These are phyloP conservation scores for Wilcoxina mikolae DNA, from an alignment of 495 filamentous ascomycete genomes.

Conservation along the genomic window DNA sequence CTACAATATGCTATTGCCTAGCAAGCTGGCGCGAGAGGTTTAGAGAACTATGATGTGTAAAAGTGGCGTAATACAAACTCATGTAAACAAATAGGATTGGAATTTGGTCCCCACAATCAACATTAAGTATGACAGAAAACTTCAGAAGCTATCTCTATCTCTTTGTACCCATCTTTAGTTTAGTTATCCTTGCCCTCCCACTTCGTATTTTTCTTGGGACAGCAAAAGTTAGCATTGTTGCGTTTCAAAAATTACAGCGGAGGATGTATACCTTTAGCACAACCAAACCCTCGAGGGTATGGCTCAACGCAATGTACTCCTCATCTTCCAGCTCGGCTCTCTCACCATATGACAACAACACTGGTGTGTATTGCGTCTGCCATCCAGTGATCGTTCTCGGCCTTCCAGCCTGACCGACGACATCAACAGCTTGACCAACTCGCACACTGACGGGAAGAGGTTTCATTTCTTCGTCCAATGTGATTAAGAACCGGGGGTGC, in stretches of 20 bases:
- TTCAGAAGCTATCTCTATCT: too few species aligned
- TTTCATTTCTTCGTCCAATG: constrained; percentile 84
- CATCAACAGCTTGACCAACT: constrained; percentile 94
- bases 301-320: constrained; percentile 81
- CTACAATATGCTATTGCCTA: too few species aligned
- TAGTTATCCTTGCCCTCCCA: constrained; percentile 25
- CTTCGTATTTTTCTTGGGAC: constrained; percentile 29
- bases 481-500: constrained; percentile 90
- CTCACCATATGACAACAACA: constrained; percentile 83
- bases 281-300: constrained; percentile 82
- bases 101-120: too few species aligned
- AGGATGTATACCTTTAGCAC: constrained; percentile 61
- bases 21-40: too few species aligned
- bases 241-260: not conserved
- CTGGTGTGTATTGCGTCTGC: constrained; percentile 98
- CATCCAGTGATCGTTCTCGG: constrained; percentile 99
- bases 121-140: too few species aligned
- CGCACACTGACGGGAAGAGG: constrained; percentile 91
- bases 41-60: too few species aligned
- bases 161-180: too few species aligned
- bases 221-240: constrained; percentile 6
- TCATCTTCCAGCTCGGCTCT: constrained; percentile 94
- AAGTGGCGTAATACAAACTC: too few species aligned
- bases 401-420: constrained; percentile 88
- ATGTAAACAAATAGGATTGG: too few species aligned